phyloP scores from a whole-genome alignment of 305 asterid genomes.

The Nicotiana rustica region DNA sequence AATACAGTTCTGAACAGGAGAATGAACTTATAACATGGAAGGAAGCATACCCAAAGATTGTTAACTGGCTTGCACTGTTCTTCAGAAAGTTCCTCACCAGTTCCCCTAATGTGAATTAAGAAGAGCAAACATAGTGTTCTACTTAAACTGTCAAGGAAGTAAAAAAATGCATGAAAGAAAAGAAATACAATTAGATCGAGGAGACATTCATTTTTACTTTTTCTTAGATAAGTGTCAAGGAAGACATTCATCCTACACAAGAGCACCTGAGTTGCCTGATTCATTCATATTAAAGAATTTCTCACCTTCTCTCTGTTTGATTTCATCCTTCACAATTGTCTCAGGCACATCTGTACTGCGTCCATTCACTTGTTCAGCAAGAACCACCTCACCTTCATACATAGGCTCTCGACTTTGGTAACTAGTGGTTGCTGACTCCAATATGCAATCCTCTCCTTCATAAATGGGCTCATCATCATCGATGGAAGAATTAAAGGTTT shows the following conservation, averaged over 20 bases:
- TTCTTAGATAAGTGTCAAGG: not conserved
- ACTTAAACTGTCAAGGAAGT: conserved; percentile 24
- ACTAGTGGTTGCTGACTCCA: conserved; percentile 60
- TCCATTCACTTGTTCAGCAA: conserved; percentile 72
- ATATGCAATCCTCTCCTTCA: conserved; percentile 94
- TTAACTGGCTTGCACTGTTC: conserved; percentile 92
- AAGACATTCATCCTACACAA: conserved; percentile 34
- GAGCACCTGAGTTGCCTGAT: not conserved
- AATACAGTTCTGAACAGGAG: conserved; percentile 34
- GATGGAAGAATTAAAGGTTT: conserved; percentile 52
- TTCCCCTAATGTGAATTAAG: conserved; percentile 67
- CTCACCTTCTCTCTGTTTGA: conserved; percentile 74
- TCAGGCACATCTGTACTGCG: conserved; percentile 47
- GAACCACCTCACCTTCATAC: conserved; percentile 94
- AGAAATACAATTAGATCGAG: conserved; percentile 30
- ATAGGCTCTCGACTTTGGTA: conserved; percentile 77
- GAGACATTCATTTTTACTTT: not conserved
- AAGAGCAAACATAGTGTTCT: conserved; percentile 38
- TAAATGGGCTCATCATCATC: conserved; percentile 75
- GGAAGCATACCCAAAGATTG: conserved; percentile 77
- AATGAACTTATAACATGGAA: conserved; percentile 35
- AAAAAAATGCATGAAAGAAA: conserved; percentile 6
- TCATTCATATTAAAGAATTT: not conserved
- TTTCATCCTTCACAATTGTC: conserved; percentile 50
- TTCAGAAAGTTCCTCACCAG: conserved; percentile 69